Percentiles rank a stretch among this genome's conserved stretches.
Conservation (phyloP, 106 monocot species). For the Platanthera guangdongensis region DNA sequence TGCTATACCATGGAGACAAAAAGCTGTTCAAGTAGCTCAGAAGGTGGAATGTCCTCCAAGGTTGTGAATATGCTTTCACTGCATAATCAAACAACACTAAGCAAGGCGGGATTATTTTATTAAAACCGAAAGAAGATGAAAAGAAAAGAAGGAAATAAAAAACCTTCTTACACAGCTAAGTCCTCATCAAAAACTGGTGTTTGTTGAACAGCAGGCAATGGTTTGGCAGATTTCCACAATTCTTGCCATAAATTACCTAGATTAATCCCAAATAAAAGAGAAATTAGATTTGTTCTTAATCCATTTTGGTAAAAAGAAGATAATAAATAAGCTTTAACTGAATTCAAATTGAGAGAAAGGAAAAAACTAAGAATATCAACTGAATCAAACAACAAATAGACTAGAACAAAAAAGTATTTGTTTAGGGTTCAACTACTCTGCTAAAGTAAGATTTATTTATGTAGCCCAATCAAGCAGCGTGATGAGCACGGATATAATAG, state of each 20-base stretch:
- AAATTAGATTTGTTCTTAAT: not conserved
- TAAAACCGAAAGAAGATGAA: not conserved
- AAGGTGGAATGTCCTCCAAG: conserved; percentile 64
- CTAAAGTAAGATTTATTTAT: not conserved
- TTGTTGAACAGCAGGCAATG: conserved; percentile 80
- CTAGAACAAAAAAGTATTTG: not conserved
- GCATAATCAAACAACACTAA: conserved; percentile 19
- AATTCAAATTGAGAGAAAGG: not conserved
- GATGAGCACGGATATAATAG: too few species aligned
- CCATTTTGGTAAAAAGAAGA: not conserved
- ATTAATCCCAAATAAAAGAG: not conserved
- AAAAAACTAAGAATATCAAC: not conserved
- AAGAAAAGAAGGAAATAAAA: not conserved
- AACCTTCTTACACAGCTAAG: conserved; percentile 68
- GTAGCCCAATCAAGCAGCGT: not conserved
- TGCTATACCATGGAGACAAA: conserved; percentile 53
- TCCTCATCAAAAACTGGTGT: conserved; percentile 87
- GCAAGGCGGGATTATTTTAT: not conserved
- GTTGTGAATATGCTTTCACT: conserved; percentile 70
- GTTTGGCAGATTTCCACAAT: conserved; percentile 77
- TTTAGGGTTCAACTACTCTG: too few species aligned
- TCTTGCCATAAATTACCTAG: conserved; percentile 89
- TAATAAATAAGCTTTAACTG: not conserved
- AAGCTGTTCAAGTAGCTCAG: conserved; percentile 77
- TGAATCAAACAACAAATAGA: not conserved